Conservation (phyloP, 768 basidiomycete species). For the Tephrocybe sp. region DNA sequence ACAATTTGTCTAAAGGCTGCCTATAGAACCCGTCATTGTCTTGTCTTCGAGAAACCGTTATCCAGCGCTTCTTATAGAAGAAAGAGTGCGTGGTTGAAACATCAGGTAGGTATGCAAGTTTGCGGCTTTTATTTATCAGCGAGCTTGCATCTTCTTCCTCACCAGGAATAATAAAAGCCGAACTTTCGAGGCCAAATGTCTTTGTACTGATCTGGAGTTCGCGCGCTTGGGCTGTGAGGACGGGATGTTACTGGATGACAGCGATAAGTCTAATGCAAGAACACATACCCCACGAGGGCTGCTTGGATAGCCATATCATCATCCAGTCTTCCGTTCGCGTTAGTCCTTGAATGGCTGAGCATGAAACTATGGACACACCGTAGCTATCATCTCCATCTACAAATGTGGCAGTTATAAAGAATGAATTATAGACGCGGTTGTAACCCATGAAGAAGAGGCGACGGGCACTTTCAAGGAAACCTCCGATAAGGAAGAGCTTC, state of each 20-base stretch:
- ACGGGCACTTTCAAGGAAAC: slow-evolving; percentile 49
- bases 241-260: neutral
- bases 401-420: slow-evolving; percentile 54
- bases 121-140: slow-evolving; percentile 17
- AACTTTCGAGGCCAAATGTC: slow-evolving; percentile 25
- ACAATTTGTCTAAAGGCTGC: slow-evolving; percentile 37
- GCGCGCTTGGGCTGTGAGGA: slow-evolving; percentile 40
- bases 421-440: slow-evolving; percentile 35
- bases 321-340: slow-evolving; percentile 47
- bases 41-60: slow-evolving; percentile 19
- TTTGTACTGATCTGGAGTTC: slow-evolving; percentile 48
- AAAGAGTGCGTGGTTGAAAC: slow-evolving; percentile 31
- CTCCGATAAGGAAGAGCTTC: slow-evolving; percentile 52
- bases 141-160: slow-evolving; percentile 21
- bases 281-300: slow-evolving; percentile 52
- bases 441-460: slow-evolving; percentile 38
- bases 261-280: neutral
- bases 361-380: slow-evolving; percentile 10
- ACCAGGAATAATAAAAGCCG: slow-evolving; percentile 25
- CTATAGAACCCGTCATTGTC: slow-evolving; percentile 7
- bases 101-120: slow-evolving; percentile 33
- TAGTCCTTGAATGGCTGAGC: neutral
- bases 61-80: slow-evolving; percentile 32
- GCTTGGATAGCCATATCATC: slow-evolving; percentile 55
- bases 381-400: slow-evolving; percentile 40